A percentile compares a stretch with the other conserved stretches of the same genome.
These are phyloP conservation scores for Rickenella mellea DNA, from an alignment of 768 basidiomycete genomes.

Conservation along the genomic window DNA sequence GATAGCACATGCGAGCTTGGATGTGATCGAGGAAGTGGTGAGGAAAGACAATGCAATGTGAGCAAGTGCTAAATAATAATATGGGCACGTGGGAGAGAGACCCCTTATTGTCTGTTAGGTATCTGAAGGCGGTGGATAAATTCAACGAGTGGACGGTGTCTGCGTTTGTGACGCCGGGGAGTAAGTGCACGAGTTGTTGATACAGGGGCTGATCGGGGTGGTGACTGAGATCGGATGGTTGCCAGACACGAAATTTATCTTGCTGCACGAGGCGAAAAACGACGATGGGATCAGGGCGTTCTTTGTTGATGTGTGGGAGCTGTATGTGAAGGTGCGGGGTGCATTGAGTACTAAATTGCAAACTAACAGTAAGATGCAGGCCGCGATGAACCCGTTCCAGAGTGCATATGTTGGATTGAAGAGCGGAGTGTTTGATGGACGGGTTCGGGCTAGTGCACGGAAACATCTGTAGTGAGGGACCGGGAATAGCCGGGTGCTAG, in stretches of 20 bases:
- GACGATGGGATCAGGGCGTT: constrained; percentile 93
- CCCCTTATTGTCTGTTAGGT: constrained; percentile 50
- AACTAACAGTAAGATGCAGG: constrained; percentile 31
- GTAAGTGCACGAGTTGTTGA: constrained; percentile 41
- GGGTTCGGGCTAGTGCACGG: constrained; percentile 80
- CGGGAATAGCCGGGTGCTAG: background rate
- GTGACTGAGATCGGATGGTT: constrained; percentile 3
- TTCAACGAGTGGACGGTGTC: constrained; percentile 99
- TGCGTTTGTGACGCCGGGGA: constrained; percentile 89
- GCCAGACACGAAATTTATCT: constrained; percentile 87
- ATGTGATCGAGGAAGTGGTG: constrained; percentile 91
- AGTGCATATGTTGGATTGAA: constrained; percentile 79
- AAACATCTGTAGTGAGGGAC: constrained; percentile 52
- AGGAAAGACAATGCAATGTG: constrained; percentile 73
- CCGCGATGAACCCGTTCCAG: constrained; percentile 92
- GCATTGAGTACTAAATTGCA: constrained; percentile 1
- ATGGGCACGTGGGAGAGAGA: background rate
- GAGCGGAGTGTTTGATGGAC: constrained; percentile 71
- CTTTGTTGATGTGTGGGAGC: constrained; percentile 94
- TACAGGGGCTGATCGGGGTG: constrained; percentile 12
- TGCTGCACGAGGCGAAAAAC: constrained; percentile 92
- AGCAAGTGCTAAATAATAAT: constrained; percentile 14
- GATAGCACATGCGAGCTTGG: constrained; percentile 95
- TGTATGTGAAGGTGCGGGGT: constrained; percentile 80
- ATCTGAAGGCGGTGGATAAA: constrained; percentile 89